Percentiles rank a stretch among this genome's conserved stretches.
Evolutionary conservation across 192 early-diverging fungal species (phyloP).

Genomic region (Backusella morwellensis): DNA sequence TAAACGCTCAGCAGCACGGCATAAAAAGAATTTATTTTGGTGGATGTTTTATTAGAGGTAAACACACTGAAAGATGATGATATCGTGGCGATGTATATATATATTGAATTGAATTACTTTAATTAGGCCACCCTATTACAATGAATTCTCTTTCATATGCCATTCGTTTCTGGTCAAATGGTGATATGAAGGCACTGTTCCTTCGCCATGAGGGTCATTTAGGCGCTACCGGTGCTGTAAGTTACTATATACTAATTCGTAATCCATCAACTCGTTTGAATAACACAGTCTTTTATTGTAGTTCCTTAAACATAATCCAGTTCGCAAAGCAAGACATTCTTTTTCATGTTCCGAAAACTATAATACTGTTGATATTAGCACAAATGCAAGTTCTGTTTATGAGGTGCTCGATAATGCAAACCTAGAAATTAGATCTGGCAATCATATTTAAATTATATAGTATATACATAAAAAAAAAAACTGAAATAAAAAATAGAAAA

Average conservation of each 20-base stretch:
- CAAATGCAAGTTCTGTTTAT: conserved; percentile 27
- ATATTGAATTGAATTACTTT: background rate
- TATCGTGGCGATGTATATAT: background rate
- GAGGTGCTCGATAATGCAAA: conserved; percentile 27
- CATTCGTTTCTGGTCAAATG: conserved; percentile 97
- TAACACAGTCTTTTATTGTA: background rate
- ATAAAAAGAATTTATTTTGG: conserved; percentile 92
- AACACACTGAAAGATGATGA: background rate
- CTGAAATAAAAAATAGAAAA: background rate
- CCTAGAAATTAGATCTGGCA: conserved; percentile 22
- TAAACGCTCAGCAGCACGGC: conserved; percentile 92
- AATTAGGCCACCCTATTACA: conserved; percentile 82
- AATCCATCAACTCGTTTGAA: background rate
- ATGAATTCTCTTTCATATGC: conserved; percentile 98
- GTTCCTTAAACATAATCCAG: conserved; percentile 58
- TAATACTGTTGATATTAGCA: conserved; percentile 32
- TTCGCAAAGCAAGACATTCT: conserved; percentile 34
- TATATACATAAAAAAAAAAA: background rate
- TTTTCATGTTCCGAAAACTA: conserved; percentile 86
- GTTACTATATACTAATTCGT: background rate
- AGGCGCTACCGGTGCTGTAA: conserved; percentile 86
- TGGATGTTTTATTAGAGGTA: conserved; percentile 94
- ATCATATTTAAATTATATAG: background rate
- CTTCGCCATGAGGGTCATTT: conserved; percentile 97
- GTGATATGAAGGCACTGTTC: conserved; percentile 90